A percentile compares a stretch with the other conserved stretches of the same genome.
These are phyloP conservation scores for Diatrype stigma DNA, from an alignment of 2,329 filamentous ascomycete species.

Conservation along the genomic window DNA sequence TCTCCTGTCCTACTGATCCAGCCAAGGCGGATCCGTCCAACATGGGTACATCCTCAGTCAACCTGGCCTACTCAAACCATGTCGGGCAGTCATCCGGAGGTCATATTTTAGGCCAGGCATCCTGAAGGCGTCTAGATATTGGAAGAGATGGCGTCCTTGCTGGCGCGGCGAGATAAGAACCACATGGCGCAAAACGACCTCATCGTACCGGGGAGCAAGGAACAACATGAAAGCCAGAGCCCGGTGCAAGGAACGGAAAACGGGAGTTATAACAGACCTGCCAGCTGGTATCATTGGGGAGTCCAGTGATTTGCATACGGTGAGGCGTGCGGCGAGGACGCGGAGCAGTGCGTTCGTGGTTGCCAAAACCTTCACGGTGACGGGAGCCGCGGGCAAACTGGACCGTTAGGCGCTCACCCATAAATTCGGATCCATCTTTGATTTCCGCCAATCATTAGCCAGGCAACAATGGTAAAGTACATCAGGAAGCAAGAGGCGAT, in stretches of 20 bases:
- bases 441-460: slow-evolving; percentile 35
- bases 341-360: slow-evolving; percentile 54
- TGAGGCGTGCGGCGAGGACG: slow-evolving; percentile 91
- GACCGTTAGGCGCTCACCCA: slow-evolving; percentile 94
- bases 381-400: slow-evolving; percentile 91
- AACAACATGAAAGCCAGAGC: slow-evolving; percentile 28
- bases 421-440: slow-evolving; percentile 93
- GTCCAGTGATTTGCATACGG: slow-evolving; percentile 96
- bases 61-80: slow-evolving; percentile 26
- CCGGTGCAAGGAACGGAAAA: slow-evolving; percentile 39
- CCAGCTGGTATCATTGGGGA: slow-evolving; percentile 98
- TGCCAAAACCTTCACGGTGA: slow-evolving; percentile 45
- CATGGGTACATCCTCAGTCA: slow-evolving; percentile 24
- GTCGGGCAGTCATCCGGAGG: slow-evolving; percentile 21
- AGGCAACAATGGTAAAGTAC: slow-evolving; percentile 21
- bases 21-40: slow-evolving; percentile 23
- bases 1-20: slow-evolving; percentile 29
- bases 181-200: slow-evolving; percentile 22
- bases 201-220: slow-evolving; percentile 21
- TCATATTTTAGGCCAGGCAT: slow-evolving; percentile 16
- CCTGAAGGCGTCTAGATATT: slow-evolving; percentile 20
- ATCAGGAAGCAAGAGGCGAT: slow-evolving; percentile 3
- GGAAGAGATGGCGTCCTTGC: slow-evolving; percentile 20
- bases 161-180: slow-evolving; percentile 18
- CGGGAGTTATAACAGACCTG: slow-evolving; percentile 83